Percentiles rank a stretch among this genome's conserved stretches.
Conservation (phyloP, 371 early-diverging fungal species). For the Apophysomyces sp. region DNA sequence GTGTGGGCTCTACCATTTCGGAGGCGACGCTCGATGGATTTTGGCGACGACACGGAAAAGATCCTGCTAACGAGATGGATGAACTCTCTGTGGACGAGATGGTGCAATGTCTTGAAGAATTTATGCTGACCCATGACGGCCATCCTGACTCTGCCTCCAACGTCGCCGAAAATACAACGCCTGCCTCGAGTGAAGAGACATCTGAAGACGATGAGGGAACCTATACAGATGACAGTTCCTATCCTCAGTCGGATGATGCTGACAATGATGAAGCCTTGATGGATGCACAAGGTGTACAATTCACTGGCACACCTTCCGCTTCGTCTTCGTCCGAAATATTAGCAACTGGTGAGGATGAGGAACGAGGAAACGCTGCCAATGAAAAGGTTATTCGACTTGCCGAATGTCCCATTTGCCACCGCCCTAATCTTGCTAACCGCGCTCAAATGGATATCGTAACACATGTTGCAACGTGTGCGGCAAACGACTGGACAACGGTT, state of each 20-base stretch:
- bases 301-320: neutral
- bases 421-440: constrained; percentile 52
- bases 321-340: neutral
- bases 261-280: constrained; percentile 15
- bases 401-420: constrained; percentile 75
- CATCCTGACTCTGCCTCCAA: constrained; percentile 8
- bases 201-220: constrained; percentile 10
- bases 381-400: constrained; percentile 67
- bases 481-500: constrained; percentile 62
- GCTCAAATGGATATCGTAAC: constrained; percentile 77
- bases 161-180: neutral
- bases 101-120: constrained; percentile 62
- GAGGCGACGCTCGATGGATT: constrained; percentile 66
- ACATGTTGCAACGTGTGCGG: constrained; percentile 76
- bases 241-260: constrained; percentile 5
- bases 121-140: constrained; percentile 24
- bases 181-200: neutral
- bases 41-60: constrained; percentile 60
- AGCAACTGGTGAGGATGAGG: neutral
- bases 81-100: constrained; percentile 71
- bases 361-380: constrained; percentile 12
- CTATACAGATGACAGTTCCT: constrained; percentile 2
- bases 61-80: constrained; percentile 47
- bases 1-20: constrained; percentile 69
- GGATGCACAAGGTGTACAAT: constrained; percentile 23